These are phyloP conservation scores for Hanseniaspora pseudoguilliermondii DNA, from an alignment of 805 yeast species.

Conservation along the genomic window DNA sequence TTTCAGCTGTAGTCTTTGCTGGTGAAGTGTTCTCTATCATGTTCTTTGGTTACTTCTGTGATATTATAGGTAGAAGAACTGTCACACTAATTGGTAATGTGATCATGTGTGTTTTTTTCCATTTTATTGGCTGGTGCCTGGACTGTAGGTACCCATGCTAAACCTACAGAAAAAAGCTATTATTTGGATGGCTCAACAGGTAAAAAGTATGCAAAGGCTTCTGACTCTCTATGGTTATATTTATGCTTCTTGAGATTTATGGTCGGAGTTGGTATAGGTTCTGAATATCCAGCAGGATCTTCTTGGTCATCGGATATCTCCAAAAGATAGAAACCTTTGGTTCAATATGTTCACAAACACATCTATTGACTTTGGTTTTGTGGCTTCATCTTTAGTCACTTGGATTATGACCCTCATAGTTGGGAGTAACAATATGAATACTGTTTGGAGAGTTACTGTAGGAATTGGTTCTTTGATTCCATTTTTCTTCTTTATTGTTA, in stretches of 20 bases:
- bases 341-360: constrained; percentile 80
- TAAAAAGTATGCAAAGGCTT: constrained; percentile 26
- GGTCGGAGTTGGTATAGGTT: constrained; percentile 85
- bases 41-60: constrained; percentile 67
- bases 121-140: constrained; percentile 74
- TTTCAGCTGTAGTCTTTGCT: constrained; percentile 77
- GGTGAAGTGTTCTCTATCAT: constrained; percentile 87
- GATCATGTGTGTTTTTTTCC: constrained; percentile 65
- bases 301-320: constrained; percentile 87
- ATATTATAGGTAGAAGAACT: constrained; percentile 62
- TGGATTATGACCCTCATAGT: constrained; percentile 77
- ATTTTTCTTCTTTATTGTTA: constrained; percentile 56
- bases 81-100: constrained; percentile 74
- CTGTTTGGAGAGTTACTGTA: constrained; percentile 87
- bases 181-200: constrained; percentile 71
- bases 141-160: constrained; percentile 52
- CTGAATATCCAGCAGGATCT: constrained; percentile 81
- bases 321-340: constrained; percentile 76
- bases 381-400: constrained; percentile 71
- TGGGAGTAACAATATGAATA: constrained; percentile 52
- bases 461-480: constrained; percentile 91
- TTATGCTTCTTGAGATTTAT: constrained; percentile 42
- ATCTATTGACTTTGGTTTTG: constrained; percentile 82
- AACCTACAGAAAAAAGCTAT: constrained; percentile 42
- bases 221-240: constrained; percentile 4